Evolutionary conservation across 176 grass and related monocot genomes (phyloP), one percentile per base, ranked within the genome.

Genomic region (Cenchrus fungigraminus): DNA sequence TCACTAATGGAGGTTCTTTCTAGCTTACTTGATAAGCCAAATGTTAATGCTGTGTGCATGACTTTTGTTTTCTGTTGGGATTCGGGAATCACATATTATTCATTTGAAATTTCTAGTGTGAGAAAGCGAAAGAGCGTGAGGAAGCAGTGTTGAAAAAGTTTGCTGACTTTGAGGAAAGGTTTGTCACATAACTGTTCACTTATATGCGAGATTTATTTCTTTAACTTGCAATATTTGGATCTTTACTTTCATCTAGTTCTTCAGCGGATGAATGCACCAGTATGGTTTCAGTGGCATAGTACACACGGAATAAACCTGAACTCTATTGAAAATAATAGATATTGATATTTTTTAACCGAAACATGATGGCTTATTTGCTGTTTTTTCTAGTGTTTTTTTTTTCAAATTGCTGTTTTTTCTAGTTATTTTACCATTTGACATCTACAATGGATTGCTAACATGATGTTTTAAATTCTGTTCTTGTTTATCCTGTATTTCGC

Each of bases 71-170:
- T 71, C 76, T 77, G 2, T 65, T 80, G 51, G 34, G 17, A 67
- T 6, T 61, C 72, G 58, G 28, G 16, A 67, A 50, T 68, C 79
- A 20, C 78, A 77, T 59, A 34, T 78, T 86, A 15, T 68, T 84
- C 31, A 67, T 19, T 85, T 88, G 65, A 67, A 76, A 84, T 77
- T 83, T 42, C 52, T 91, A 98, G 96, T 88, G 85, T 62, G 96
- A 98, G 86, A 95, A 91, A 87, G 89, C 89, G 40, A 98, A 98
- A 82, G 96, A 95, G 80, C 91, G 52, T 61, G 96, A 95, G 81
- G 91, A 91, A 92, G 85, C 86, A 65, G 68, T 90, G 17, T 78
- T 90, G 77, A 88, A 90, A 71, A 90, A 89, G 84, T 81, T 89
- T 43, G 58, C 80, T 55, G 37, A 84, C 53, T 89, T 91, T 62